Evolutionary conservation across 2,329 filamentous ascomycete genomes (phyloP).

Genomic region (Diaporthe longicolla): DNA sequence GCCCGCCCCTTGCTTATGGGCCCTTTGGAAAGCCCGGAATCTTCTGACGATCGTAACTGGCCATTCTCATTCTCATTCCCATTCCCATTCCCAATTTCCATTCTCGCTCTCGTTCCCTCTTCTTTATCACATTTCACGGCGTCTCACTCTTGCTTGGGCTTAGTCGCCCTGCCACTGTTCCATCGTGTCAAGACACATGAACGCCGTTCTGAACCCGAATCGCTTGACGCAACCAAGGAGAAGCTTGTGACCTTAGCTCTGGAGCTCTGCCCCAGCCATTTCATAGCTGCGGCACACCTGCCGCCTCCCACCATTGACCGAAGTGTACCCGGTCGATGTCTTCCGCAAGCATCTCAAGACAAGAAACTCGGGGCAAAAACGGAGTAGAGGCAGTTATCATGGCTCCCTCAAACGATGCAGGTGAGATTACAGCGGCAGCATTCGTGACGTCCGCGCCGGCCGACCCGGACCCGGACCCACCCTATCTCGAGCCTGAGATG

Average conservation of each 20-base stretch:
- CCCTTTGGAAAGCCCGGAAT: slow-evolving; percentile 21
- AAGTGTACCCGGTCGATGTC: not conserved
- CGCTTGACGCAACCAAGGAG: slow-evolving; percentile 22
- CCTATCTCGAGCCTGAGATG: slow-evolving; percentile 29
- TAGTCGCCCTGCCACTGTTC: not conserved
- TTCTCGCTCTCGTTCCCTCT: not conserved
- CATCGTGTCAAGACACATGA: not conserved
- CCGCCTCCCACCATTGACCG: not conserved
- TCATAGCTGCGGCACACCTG: too few species aligned
- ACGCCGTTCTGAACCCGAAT: not conserved
- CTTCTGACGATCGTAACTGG: slow-evolving; percentile 26
- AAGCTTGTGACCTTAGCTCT: slow-evolving; percentile 19
- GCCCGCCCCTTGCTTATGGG: slow-evolving; percentile 23
- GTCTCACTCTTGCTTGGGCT: slow-evolving; percentile 1
- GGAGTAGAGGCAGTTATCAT: slow-evolving; percentile 30
- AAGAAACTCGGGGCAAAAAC: not conserved
- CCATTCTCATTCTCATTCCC: slow-evolving; percentile 1
- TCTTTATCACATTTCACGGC: not conserved
- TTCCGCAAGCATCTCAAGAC: not conserved
- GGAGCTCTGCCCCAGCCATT: slow-evolving; percentile 7
- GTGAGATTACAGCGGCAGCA: slow-evolving; percentile 34
- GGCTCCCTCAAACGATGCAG: slow-evolving; percentile 36
- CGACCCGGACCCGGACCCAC: not conserved
- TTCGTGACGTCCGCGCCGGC: not conserved
- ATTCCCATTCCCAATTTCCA: not conserved